phyloP scores from a whole-genome alignment of 2,329 filamentous ascomycete genomes.

The Ceratocystis colombiana region DNA sequence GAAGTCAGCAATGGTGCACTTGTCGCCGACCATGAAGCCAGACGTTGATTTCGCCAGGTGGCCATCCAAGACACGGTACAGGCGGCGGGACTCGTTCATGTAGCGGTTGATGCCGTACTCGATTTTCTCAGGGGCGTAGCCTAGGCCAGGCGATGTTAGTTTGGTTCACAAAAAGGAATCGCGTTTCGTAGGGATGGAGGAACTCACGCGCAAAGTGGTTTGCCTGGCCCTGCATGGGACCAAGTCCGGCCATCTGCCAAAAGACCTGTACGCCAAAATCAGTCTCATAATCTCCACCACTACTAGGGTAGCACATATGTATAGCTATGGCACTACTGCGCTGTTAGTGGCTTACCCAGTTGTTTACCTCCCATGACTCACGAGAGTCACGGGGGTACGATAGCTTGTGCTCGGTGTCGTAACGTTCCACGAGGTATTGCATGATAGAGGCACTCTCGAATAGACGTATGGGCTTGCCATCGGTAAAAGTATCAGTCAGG shows the following conservation, averaged over 20 bases:
- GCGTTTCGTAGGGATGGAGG: not conserved
- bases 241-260: conserved; percentile 70
- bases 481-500: conserved; percentile 64
- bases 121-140: conserved; percentile 72
- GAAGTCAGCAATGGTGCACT: conserved; percentile 67
- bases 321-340: no score
- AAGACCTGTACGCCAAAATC: conserved; percentile 38
- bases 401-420: conserved; percentile 73
- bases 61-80: conserved; percentile 68
- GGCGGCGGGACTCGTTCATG: conserved; percentile 68
- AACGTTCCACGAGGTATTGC: conserved; percentile 72
- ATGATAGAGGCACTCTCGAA: conserved; percentile 80
- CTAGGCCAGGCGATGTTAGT: conserved; percentile 30
- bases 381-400: conserved; percentile 62
- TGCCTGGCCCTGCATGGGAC: conserved; percentile 74
- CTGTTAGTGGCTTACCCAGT: conserved; percentile 48
- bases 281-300: not conserved
- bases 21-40: conserved; percentile 56
- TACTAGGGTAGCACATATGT: no score
- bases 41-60: conserved; percentile 51
- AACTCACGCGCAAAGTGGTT: conserved; percentile 65
- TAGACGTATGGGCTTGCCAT: conserved; percentile 62
- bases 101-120: conserved; percentile 76
- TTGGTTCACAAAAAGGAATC: not conserved
- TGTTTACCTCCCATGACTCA: conserved; percentile 70